Conservation (phyloP, 108 stramenopile genomes). For the Stephanodiscus triporus region DNA sequence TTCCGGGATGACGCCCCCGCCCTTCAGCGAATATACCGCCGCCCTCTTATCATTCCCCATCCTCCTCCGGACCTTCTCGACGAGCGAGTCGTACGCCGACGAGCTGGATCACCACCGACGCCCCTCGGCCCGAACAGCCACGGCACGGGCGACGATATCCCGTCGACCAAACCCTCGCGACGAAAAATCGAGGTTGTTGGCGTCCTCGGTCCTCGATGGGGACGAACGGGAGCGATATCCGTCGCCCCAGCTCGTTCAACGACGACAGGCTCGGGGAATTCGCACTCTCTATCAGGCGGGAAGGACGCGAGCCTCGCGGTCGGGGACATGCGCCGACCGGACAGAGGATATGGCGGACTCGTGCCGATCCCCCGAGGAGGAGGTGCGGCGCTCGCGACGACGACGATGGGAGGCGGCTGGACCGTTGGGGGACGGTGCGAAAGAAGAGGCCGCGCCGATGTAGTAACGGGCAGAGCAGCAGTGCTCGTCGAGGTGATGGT, state of each 20-base stretch:
- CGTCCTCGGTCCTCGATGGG: conserved; percentile 66
- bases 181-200: conserved; percentile 68
- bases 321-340: conserved; percentile 60
- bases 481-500: no score
- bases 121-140: conserved; percentile 62
- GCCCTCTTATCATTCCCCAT: not conserved
- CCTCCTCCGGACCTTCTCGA: conserved; percentile 39
- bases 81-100: conserved; percentile 49
- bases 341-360: conserved; percentile 61
- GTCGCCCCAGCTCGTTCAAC: conserved; percentile 78
- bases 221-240: conserved; percentile 70
- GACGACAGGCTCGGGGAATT: conserved; percentile 68
- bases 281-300: conserved; percentile 76
- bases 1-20: conserved; percentile 31
- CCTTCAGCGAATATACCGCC: conserved; percentile 14
- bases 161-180: conserved; percentile 42
- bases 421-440: not conserved
- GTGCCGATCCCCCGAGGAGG: conserved; percentile 36
- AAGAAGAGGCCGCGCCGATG: not conserved
- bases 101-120: conserved; percentile 53
- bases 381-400: no score
- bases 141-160: conserved; percentile 20
- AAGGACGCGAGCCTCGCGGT: conserved; percentile 46
- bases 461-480: no score
- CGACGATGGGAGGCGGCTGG: not conserved